Evolutionary conservation across 208 protist species (phyloP).

Genomic region (Leishmania arabica): DNA sequence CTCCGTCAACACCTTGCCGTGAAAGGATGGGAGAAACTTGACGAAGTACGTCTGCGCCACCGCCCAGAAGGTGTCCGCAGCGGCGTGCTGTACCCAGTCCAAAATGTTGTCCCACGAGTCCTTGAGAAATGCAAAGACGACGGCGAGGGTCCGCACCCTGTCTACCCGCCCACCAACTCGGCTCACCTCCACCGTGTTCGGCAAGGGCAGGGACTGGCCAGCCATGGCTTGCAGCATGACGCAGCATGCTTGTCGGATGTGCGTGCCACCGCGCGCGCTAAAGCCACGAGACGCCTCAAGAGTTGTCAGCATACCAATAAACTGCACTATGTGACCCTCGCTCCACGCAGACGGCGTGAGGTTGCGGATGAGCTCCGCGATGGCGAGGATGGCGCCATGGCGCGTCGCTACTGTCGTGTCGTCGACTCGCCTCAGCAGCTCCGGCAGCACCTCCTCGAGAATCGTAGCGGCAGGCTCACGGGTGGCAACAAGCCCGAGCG

Average conservation of each 20-base stretch:
- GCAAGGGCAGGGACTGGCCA: slow-evolving; percentile 53
- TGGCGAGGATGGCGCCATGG: slow-evolving; percentile 91
- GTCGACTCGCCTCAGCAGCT: slow-evolving; percentile 62
- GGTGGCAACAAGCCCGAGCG: slow-evolving; percentile 70
- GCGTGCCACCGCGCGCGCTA: slow-evolving; percentile 93
- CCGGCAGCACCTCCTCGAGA: slow-evolving; percentile 20
- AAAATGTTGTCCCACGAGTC: slow-evolving; percentile 90
- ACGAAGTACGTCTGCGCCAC: slow-evolving; percentile 76
- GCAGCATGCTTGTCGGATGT: slow-evolving; percentile 92
- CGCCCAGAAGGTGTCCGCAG: slow-evolving; percentile 57
- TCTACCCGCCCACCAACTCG: slow-evolving; percentile 50
- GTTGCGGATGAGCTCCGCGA: slow-evolving; percentile 84
- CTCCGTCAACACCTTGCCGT: slow-evolving; percentile 73
- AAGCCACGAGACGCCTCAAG: slow-evolving; percentile 94
- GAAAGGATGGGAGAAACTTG: slow-evolving; percentile 61
- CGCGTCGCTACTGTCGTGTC: slow-evolving; percentile 73
- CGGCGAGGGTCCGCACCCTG: slow-evolving; percentile 61
- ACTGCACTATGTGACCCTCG: slow-evolving; percentile 22
- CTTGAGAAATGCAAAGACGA: slow-evolving; percentile 85
- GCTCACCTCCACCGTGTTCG: slow-evolving; percentile 58
- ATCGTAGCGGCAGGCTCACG: slow-evolving; percentile 28
- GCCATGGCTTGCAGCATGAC: slow-evolving; percentile 84
- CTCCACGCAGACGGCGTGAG: slow-evolving; percentile 57
- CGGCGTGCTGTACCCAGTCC: slow-evolving; percentile 79
- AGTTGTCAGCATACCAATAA: slow-evolving; percentile 8